A percentile compares a stretch with the other conserved stretches of the same genome.
Conservation (phyloP, 176 grass and related monocot genomes). For the Eleusine coracana region DNA sequence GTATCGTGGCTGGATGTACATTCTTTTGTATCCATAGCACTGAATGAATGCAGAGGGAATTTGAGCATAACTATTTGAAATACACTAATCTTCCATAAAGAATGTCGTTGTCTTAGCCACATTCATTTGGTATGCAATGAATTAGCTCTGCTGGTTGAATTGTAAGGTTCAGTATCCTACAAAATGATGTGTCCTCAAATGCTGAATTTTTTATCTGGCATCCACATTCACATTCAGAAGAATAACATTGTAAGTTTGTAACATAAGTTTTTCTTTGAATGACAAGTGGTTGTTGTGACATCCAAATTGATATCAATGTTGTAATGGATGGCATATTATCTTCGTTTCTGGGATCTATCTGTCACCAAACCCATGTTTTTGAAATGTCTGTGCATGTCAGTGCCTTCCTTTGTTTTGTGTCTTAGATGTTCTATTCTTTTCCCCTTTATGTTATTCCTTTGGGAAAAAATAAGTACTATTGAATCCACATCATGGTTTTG, state of each 20-base stretch:
- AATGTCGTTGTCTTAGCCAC: background rate
- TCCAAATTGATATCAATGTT: background rate
- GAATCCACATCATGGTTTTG: background rate
- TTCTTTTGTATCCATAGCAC: background rate
- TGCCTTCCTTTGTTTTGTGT: background rate
- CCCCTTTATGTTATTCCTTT: background rate
- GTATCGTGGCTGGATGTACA: background rate
- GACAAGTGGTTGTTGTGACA: background rate
- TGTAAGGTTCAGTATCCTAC: background rate
- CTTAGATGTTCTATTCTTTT: background rate
- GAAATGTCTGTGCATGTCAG: background rate
- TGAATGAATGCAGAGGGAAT: background rate
- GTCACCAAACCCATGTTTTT: background rate
- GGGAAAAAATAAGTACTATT: background rate
- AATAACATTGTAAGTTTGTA: background rate
- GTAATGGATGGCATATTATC: background rate
- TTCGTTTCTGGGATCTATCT: background rate
- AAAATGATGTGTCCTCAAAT: background rate
- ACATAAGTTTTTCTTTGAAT: background rate
- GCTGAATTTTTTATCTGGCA: background rate
- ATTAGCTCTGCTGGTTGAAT: background rate
- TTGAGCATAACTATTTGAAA: background rate
- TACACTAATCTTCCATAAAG: background rate
- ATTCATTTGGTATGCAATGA: background rate
- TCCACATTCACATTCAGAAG: background rate